These are phyloP conservation scores for Lotmaria passim DNA, from an alignment of 208 protist genomes.

Conservation along the genomic window DNA sequence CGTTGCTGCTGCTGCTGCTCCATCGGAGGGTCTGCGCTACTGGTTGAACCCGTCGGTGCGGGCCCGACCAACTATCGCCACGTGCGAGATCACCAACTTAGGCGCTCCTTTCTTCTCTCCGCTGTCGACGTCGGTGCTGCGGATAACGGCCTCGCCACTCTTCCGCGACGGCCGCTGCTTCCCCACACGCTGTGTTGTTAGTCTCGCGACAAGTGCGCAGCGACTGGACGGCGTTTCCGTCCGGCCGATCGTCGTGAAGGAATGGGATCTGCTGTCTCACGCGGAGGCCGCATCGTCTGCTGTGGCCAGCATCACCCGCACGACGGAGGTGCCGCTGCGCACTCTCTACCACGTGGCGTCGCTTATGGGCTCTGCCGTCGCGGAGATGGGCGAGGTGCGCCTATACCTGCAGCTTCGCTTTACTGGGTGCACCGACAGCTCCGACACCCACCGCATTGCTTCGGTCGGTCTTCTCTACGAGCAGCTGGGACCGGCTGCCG, in stretches of 20 bases:
- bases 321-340: conserved; percentile 44
- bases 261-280: conserved; percentile 32
- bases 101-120: conserved; percentile 38
- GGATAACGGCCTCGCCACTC: conserved; percentile 40
- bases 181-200: conserved; percentile 60
- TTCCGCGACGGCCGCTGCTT: conserved; percentile 43
- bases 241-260: conserved; percentile 52
- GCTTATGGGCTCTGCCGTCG: conserved; percentile 31
- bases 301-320: background rate
- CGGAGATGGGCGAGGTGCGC: conserved; percentile 9
- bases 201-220: conserved; percentile 53
- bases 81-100: conserved; percentile 52
- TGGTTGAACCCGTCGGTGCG: conserved; percentile 57
- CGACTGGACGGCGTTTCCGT: conserved; percentile 50
- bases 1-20: background rate
- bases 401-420: conserved; percentile 70
- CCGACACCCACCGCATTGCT: conserved; percentile 56
- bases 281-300: background rate
- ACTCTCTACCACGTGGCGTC: conserved; percentile 61
- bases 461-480: conserved; percentile 51
- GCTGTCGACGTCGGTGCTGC: conserved; percentile 37
- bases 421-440: conserved; percentile 54
- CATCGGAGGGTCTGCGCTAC: conserved; percentile 18
- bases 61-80: conserved; percentile 46
- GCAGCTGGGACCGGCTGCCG: conserved; percentile 19